A percentile compares a stretch with the other conserved stretches of the same genome.
Evolutionary conservation across 768 basidiomycete genomes (phyloP).

Genomic region (Mycena filopes): DNA sequence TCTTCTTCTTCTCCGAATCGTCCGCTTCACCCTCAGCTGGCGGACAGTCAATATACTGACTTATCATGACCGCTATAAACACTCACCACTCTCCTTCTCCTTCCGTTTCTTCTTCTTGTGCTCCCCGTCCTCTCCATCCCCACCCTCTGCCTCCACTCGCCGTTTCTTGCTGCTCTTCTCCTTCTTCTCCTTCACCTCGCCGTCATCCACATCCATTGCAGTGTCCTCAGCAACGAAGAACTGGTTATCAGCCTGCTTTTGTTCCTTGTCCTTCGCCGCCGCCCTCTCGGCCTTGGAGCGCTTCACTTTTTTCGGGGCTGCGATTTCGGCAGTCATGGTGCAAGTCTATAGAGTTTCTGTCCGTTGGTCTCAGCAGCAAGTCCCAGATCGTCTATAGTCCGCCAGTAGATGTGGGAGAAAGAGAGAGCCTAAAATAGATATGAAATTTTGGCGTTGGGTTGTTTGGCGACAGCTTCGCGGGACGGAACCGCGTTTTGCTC

Average conservation of each 20-base stretch:
- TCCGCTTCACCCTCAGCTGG: not conserved
- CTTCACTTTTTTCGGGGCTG: constrained; percentile 26
- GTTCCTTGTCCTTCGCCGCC: constrained; percentile 46
- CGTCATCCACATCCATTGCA: constrained; percentile 34
- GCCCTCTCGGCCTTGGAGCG: constrained; percentile 32
- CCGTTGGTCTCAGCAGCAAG: not conserved
- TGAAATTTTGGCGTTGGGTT: constrained; percentile 4
- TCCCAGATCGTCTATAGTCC: constrained; percentile 8
- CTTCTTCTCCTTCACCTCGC: constrained; percentile 8
- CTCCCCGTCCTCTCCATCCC: constrained; percentile 30
- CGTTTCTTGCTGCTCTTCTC: constrained; percentile 30
- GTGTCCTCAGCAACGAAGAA: not conserved
- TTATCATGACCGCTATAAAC: constrained; percentile 12
- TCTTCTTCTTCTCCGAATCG: constrained; percentile 30
- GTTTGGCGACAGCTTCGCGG: not conserved
- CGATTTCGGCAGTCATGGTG: constrained; percentile 17
- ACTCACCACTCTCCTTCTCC: constrained; percentile 34
- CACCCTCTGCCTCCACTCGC: constrained; percentile 33
- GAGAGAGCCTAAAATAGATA: constrained; percentile 10
- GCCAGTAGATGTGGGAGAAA: not conserved
- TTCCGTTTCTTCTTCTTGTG: constrained; percentile 38
- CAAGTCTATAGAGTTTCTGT: not conserved
- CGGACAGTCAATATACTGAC: not conserved
- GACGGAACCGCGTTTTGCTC: too few relatives aligned
- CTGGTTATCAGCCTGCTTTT: constrained; percentile 30